Percentiles rank a stretch among this genome's conserved stretches.
Conservation (phyloP, 768 basidiomycete species). For the Lentinula boryana region DNA sequence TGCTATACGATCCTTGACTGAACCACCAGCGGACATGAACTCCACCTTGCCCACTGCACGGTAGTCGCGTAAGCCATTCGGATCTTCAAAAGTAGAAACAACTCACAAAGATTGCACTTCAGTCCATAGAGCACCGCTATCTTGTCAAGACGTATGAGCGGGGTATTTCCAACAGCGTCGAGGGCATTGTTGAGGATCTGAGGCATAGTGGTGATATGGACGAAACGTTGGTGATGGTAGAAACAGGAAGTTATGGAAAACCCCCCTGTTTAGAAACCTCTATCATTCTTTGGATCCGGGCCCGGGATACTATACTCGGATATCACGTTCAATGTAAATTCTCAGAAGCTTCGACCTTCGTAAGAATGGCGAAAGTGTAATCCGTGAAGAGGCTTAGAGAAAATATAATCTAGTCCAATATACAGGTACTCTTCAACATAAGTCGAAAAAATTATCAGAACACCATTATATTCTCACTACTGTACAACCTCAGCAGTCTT, state of each 20-base stretch:
- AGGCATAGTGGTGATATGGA: conserved; percentile 10
- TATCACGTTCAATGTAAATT: too few relatives aligned
- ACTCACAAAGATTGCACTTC: conserved; percentile 85
- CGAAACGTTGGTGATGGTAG: neutral
- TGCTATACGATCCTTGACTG: conserved; percentile 94
- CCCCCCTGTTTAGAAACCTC: neutral
- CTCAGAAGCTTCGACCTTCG: too few relatives aligned
- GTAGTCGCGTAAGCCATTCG: neutral
- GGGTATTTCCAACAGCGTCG: conserved; percentile 86
- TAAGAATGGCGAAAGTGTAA: too few relatives aligned
- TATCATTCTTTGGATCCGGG: too few relatives aligned
- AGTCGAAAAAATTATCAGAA: neutral
- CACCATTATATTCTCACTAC: neutral
- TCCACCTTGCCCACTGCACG: conserved; percentile 81
- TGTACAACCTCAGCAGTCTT: conserved; percentile 30
- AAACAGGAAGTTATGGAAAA: neutral
- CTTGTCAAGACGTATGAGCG: conserved; percentile 80
- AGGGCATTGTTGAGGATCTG: conserved; percentile 73
- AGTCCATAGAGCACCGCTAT: conserved; percentile 69
- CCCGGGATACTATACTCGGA: too few relatives aligned
- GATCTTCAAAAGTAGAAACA: neutral
- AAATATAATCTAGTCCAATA: neutral
- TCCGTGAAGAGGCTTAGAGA: neutral
- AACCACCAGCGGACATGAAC: conserved; percentile 86
- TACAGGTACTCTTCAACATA: neutral